Base-by-base conservation (phyloP, 2,329 filamentous ascomycete species). In the Aureobasidium sp. region DNA sequence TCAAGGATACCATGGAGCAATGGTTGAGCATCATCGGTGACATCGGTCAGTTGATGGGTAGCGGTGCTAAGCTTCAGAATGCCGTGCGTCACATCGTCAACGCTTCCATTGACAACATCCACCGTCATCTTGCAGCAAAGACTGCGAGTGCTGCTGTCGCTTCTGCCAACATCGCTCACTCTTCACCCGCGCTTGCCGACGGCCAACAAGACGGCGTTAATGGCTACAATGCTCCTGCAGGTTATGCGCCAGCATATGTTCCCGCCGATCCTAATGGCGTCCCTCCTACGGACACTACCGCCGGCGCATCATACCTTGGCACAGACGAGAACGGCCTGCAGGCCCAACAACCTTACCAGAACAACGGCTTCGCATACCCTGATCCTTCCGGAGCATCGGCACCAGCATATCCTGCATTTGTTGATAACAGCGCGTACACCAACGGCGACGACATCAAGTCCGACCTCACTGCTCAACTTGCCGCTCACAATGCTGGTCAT, bases 21-120 rank as follows among this genome's bases (percentile, higher is more conserved):
- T 92, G 89, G 86, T 76, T 90, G 52, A 78, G 80, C 37, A 82
- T 92, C 46, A 80, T 93, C 66, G 81, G 81, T 32, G 86, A 90
- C 62, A 84, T 86, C 52, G 84, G 86, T 23, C 76, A 77, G 42
- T 75, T 90, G n/a, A 74, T 90, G 46, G 87, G 88, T 29, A 79
- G 80, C 32, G 80, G 78, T 9, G 72, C 75, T 44, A 75, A 75
- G 20, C 72, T 84, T 12, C 77, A 77, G 62, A 74, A 77, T 44
- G 77, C 79, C 1, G 76, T 83, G n/a, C 72, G 75, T 20, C 71
- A 72, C 17, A 80, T 84, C 27, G 75, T 81, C 8, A 76, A 80
- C 53, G 74, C 76, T 34, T 79, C 78, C 2, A 70, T 84, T 3
- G 70, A 68, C n/a, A 75, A 76, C 26, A 76, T 84, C 61, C 77